Evolutionary conservation across 2,329 filamentous ascomycete genomes (phyloP).

Genomic region (Arthrocladium fulminans): DNA sequence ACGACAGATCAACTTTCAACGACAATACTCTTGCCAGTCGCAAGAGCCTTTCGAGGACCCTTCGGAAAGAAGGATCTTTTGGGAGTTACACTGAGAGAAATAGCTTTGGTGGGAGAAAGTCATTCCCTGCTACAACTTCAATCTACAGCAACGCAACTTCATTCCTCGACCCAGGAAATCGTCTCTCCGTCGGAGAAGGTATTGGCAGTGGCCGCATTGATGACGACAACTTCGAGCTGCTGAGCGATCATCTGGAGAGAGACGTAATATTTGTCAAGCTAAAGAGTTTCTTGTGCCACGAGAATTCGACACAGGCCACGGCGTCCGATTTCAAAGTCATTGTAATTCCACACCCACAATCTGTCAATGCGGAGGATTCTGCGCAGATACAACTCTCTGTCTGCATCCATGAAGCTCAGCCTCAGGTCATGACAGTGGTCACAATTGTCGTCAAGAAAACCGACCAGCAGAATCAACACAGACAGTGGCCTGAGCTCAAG

Average conservation of each 20-base stretch:
- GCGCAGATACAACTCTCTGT: conserved; percentile 37
- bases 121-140: conserved; percentile 45
- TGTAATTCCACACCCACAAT: conserved; percentile 1
- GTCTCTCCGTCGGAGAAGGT: conserved; percentile 3
- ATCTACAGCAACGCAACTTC: conserved; percentile 47
- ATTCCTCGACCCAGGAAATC: conserved; percentile 46
- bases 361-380: conserved; percentile 4
- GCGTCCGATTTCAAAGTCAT: background rate
- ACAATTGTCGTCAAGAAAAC: conserved; percentile 50
- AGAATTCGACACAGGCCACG: conserved; percentile 2
- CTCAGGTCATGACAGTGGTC: conserved; percentile 59
- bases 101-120: conserved; percentile 51
- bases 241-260: background rate
- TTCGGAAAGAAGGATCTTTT: conserved; percentile 65
- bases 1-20: conserved; percentile 70
- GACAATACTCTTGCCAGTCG: conserved; percentile 51
- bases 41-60: conserved; percentile 39
- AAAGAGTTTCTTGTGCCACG: conserved; percentile 15
- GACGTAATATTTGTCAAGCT: conserved; percentile 20
- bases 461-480: background rate
- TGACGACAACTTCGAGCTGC: conserved; percentile 1
- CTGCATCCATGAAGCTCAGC: conserved; percentile 60
- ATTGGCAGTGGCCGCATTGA: conserved; percentile 15
- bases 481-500: conserved; percentile 15
- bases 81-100: conserved; percentile 56